Percentiles rank a stretch among this genome's conserved stretches.
These are phyloP conservation scores for Podospora appendiculata DNA, from an alignment of 495 filamentous ascomycete genomes.

Conservation along the genomic window DNA sequence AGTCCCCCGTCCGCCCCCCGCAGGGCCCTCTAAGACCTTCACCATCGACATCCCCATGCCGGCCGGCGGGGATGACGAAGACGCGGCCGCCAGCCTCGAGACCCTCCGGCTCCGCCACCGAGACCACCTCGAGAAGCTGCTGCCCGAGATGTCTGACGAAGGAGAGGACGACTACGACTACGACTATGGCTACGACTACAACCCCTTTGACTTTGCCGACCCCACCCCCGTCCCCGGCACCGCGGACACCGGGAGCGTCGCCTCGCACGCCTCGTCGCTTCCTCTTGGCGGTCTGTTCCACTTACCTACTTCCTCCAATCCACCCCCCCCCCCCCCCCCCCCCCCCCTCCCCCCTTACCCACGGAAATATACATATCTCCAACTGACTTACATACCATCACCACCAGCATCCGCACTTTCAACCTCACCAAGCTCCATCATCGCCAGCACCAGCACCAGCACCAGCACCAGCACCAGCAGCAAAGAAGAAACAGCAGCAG, in stretches of 20 bases:
- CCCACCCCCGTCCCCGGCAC: conserved; percentile 5
- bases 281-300: conserved; percentile 11
- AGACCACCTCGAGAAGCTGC: conserved; percentile 23
- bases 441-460: background rate
- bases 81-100: conserved; percentile 25
- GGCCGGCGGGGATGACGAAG: conserved; percentile 13
- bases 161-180: conserved; percentile 9
- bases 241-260: background rate
- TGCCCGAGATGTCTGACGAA: conserved; percentile 12
- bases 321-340: no score
- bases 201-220: conserved; percentile 1
- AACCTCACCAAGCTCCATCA: conserved; percentile 18
- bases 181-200: background rate
- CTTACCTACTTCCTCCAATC: no score
- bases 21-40: conserved; percentile 40
- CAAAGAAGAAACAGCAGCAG: background rate
- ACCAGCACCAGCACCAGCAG: background rate
- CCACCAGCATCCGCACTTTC: conserved; percentile 21
- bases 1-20: conserved; percentile 10
- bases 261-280: conserved; percentile 17
- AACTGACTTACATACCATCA: no score
- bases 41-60: conserved; percentile 42
- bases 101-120: conserved; percentile 29
- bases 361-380: no score
- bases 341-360: no score